Evolutionary conservation across 1,284 basidiomycete genomes (phyloP), one percentile per base, ranked within the genome.

Genomic region (Pseudozyma thailandica): DNA sequence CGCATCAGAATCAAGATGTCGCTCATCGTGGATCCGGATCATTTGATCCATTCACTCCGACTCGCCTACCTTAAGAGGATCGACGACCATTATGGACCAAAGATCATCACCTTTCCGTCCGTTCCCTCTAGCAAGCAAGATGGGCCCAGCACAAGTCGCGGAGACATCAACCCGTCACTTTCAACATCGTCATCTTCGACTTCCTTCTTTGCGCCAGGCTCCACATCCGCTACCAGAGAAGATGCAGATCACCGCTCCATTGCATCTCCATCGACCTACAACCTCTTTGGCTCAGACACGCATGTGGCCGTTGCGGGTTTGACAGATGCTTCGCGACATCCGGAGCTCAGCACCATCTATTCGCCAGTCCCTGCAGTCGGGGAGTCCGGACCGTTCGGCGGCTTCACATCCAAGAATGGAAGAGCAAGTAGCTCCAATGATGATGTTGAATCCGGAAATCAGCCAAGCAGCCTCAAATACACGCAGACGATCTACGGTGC

Each of bases 401-500:
- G 54, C 3, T 41, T 49, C 10, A 41, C 45, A 4, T 35, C 27
- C 15, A 54, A 53, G 20, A 12, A 26, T n/a, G 48, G 18, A 12
- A 53, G 58, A 21, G 45, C 6, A 18, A n/a, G 25, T 12, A 38
- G 47, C 18, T 3, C 10, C 2, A 21, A 6, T 2, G 41, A 50
- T 2, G 15, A 25, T 23, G 41, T 35, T n/a, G 2, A n/a, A 21
- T 30, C 35, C 10, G 43, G 53, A 10, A 38, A 21, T 30, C 39
- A 39, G 23, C n/a, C 51, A 5, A 28, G 43, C 18, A 58, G 60
- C 15, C 62, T 79, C 16, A 38, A 60, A 9, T 76, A 79, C 46
- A 77, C 77, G 2, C 58, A 72, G 39, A 79, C 77, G 37, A 78
- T 79, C 52, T 75, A 75, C 37, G 76, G 76, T 1, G 59, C 76